phyloP scores from a whole-genome alignment of 75 land plant species.

The Pinus tabuliformis region DNA sequence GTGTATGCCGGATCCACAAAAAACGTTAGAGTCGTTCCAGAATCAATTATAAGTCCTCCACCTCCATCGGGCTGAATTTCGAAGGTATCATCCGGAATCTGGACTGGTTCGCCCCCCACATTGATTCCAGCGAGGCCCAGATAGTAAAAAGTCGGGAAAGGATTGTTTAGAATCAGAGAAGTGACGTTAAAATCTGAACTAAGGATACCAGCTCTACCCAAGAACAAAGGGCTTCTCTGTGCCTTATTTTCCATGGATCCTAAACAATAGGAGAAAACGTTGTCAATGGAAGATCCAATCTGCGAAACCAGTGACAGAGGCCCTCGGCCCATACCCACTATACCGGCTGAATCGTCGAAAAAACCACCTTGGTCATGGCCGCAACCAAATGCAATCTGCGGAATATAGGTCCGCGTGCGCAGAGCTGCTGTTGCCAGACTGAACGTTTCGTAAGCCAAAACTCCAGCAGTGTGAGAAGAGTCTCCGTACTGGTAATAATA shows the following conservation, averaged over 20 bases:
- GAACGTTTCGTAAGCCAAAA: neutral
- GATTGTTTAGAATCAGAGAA: too few relatives aligned
- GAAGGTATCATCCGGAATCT: too few relatives aligned
- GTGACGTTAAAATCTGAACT: too few relatives aligned
- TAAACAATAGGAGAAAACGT: neutral
- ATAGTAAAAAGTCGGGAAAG: too few relatives aligned
- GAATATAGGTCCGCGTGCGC: neutral
- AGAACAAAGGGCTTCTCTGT: neutral
- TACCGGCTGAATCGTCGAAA: neutral
- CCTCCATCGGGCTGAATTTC: too few relatives aligned
- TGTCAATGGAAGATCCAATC: neutral
- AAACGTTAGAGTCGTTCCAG: too few relatives aligned
- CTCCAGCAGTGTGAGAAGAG: neutral
- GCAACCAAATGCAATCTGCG: neutral
- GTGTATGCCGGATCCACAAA: too few relatives aligned
- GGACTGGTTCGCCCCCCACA: too few relatives aligned
- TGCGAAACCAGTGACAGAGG: neutral
- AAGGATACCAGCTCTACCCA: neutral
- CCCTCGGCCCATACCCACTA: neutral
- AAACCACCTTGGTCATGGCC: neutral
- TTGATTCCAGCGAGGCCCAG: too few relatives aligned
- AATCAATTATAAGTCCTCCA: too few relatives aligned
- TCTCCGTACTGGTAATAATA: constrained; percentile 4
- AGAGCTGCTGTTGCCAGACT: neutral
- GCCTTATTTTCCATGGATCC: neutral